phyloP scores from a whole-genome alignment of 306 rosid species.

The Medicago truncatula region MtrunA17r5.0-ANR NC_053049.1:45637501-45638000 shows the following conservation, averaged over 20 bases:
- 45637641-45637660: constrained; percentile 80
- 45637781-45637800: constrained; percentile 86
- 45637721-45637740: constrained; percentile 87
- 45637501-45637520: constrained; percentile 74
- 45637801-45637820: constrained; percentile 87
- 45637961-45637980: constrained; percentile 87
- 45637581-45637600: constrained; percentile 91
- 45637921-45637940: constrained; percentile 91
- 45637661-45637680: constrained; percentile 76
- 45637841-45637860: constrained; percentile 91
- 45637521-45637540: constrained; percentile 85
- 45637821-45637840: constrained; percentile 87
- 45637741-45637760: constrained; percentile 80
- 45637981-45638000: constrained; percentile 80
- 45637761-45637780: constrained; percentile 81
- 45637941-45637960: constrained; percentile 84
- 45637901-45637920: constrained; percentile 86
- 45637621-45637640: constrained; percentile 85
- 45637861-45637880: constrained; percentile 86
- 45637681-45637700: constrained; percentile 84
- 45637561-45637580: constrained; percentile 91
- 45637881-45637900: constrained; percentile 83
- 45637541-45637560: constrained; percentile 88
- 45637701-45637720: constrained; percentile 91
- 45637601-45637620: constrained; percentile 86